Evolutionary conservation across 768 basidiomycete genomes (phyloP).

Genomic region (Lentinula boryana): DNA sequence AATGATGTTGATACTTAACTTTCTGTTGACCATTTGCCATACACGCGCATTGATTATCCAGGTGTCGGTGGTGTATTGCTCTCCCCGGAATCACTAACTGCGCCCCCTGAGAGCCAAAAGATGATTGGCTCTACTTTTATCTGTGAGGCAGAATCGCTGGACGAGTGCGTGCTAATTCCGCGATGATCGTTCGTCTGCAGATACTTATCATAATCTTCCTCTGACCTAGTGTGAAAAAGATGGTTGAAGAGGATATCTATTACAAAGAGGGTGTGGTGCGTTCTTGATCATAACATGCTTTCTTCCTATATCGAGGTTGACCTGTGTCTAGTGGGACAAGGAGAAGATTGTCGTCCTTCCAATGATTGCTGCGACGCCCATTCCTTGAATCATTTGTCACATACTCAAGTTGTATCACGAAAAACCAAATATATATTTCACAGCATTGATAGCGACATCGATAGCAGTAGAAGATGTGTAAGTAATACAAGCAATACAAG

Average conservation of each 20-base stretch:
- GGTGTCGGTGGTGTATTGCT: slow-evolving; percentile 55
- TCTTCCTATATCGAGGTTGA: background rate
- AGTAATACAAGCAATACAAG: too few species aligned
- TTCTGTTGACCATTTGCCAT: background rate
- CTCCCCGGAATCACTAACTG: slow-evolving; percentile 48
- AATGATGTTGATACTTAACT: background rate
- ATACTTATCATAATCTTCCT: slow-evolving; percentile 41
- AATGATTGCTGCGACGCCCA: slow-evolving; percentile 13
- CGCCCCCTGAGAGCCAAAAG: slow-evolving; percentile 41
- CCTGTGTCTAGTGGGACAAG: slow-evolving; percentile 13
- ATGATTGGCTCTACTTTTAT: slow-evolving; percentile 58
- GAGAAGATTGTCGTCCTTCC: slow-evolving; percentile 15
- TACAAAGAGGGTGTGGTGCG: slow-evolving; percentile 34
- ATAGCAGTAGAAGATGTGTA: too few species aligned
- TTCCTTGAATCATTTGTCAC: slow-evolving; percentile 4
- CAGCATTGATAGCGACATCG: background rate
- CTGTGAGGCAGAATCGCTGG: slow-evolving; percentile 47
- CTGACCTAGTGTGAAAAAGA: slow-evolving; percentile 32
- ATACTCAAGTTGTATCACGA: background rate
- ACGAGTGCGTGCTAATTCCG: slow-evolving; percentile 19
- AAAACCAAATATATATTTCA: background rate
- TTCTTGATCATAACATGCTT: background rate
- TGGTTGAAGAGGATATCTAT: slow-evolving; percentile 31
- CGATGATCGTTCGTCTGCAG: background rate
- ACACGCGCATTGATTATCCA: slow-evolving; percentile 20